Conservation (phyloP, 805 yeast species). For the Yarrowia hollandica region DNA sequence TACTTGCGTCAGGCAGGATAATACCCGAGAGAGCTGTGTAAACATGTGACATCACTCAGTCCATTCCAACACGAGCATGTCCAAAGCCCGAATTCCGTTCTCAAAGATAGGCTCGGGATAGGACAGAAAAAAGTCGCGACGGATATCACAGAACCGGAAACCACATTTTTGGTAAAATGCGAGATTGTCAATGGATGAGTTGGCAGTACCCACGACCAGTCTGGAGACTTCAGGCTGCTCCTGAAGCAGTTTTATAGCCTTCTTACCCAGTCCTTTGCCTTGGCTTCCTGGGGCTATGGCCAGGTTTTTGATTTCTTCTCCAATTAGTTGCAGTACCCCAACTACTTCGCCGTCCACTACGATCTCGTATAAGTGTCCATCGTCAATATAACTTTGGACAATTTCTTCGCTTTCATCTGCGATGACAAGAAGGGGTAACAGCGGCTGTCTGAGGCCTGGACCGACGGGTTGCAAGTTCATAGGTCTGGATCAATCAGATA, state of each 20-base stretch:
- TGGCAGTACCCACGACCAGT: conserved; percentile 17
- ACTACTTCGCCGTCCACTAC: neutral
- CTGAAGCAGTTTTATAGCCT: neutral
- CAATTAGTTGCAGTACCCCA: conserved; percentile 11
- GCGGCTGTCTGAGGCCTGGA: neutral
- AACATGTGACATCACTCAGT: neutral
- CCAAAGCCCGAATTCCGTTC: conserved; percentile 10
- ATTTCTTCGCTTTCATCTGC: conserved; percentile 19
- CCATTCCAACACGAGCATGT: conserved; percentile 22
- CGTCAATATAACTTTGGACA: conserved; percentile 3
- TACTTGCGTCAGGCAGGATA: neutral
- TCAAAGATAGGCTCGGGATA: conserved; percentile 23
- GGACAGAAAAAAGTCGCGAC: neutral
- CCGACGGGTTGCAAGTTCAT: neutral
- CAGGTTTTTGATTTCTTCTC: conserved; percentile 16
- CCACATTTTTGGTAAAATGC: conserved; percentile 24
- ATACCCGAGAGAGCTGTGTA: neutral
- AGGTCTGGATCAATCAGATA: neutral
- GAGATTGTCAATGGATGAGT: conserved; percentile 19
- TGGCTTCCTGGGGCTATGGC: conserved; percentile 1
- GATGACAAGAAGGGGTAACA: neutral
- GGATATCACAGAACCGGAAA: conserved; percentile 3
- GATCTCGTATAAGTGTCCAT: neutral
- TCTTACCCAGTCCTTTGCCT: conserved; percentile 11
- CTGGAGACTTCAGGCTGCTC: neutral